These are phyloP conservation scores for Diplodia intermedia DNA, from an alignment of 2,329 filamentous ascomycete species.

Conservation along the genomic window DNA sequence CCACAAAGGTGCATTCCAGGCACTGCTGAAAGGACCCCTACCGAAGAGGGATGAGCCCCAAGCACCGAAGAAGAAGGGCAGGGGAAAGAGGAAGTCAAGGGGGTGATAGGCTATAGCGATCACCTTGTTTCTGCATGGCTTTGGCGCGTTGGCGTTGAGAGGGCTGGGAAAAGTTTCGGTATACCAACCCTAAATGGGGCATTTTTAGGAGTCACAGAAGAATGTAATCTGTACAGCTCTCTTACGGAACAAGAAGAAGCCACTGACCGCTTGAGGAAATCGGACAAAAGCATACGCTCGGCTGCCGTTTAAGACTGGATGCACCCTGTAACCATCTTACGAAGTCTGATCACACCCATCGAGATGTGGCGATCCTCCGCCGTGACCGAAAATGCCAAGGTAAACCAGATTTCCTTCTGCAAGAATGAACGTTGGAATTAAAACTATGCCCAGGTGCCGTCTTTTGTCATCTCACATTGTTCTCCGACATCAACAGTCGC, in stretches of 20 bases:
- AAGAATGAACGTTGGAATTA: no score
- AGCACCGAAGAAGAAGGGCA: slow-evolving; percentile 21
- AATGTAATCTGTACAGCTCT: neutral
- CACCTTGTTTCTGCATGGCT: slow-evolving; percentile 11
- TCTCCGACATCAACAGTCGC: neutral
- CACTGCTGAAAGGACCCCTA: slow-evolving; percentile 33
- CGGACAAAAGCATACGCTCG: neutral
- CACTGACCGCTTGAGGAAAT: neutral
- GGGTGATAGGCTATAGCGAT: neutral
- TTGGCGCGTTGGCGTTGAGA: slow-evolving; percentile 14
- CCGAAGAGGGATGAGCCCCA: slow-evolving; percentile 19
- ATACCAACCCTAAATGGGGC: neutral
- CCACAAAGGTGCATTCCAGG: slow-evolving; percentile 32
- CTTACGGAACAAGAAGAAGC: neutral
- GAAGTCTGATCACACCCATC: neutral
- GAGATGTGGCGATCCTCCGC: neutral
- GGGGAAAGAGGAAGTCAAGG: slow-evolving; percentile 27
- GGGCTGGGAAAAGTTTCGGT: neutral
- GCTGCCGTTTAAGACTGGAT: neutral
- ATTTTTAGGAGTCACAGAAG: neutral
- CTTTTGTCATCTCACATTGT: neutral
- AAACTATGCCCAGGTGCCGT: no score
- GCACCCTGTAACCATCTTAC: neutral
- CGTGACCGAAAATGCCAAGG: neutral
- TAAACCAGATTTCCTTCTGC: no score